Evolutionary conservation across 2,329 filamentous ascomycete species (phyloP).

Genomic region (Alternaria ethzedia): DNA sequence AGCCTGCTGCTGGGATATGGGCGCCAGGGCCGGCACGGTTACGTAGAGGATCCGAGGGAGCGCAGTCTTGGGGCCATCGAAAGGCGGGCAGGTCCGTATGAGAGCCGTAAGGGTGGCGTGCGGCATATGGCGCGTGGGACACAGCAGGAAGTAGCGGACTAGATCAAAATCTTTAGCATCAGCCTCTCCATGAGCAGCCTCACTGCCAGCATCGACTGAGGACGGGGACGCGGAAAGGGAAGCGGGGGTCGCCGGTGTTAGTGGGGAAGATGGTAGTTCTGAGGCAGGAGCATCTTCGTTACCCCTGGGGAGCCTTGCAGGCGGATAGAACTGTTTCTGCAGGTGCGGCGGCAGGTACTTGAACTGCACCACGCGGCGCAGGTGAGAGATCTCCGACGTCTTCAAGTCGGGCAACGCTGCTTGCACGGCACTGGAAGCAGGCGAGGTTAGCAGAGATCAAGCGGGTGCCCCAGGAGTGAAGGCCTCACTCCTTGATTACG

Average conservation of each 20-base stretch:
- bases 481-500: constrained; percentile 71
- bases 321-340: constrained; percentile 43
- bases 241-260: constrained; percentile 21
- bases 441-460: constrained; percentile 24
- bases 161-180: constrained; percentile 40
- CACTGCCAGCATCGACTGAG: constrained; percentile 11
- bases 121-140: constrained; percentile 58
- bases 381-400: constrained; percentile 59
- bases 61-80: constrained; percentile 41
- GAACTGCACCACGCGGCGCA: constrained; percentile 78
- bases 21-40: constrained; percentile 73
- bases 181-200: constrained; percentile 19
- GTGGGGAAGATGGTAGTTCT: constrained; percentile 37
- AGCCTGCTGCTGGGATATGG: constrained; percentile 77
- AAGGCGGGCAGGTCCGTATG: constrained; percentile 47
- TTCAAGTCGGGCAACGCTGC: constrained; percentile 53
- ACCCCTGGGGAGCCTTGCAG: constrained; percentile 42
- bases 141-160: constrained; percentile 60
- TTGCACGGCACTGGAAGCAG: constrained; percentile 53
- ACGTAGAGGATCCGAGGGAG: constrained; percentile 66
- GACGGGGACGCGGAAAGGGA: constrained; percentile 6
- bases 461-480: constrained; percentile 15
- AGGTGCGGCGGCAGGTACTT: constrained; percentile 71
- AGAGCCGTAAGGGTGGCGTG: constrained; percentile 55
- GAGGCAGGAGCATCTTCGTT: constrained; percentile 38